Base-by-base conservation (phyloP, 192 early-diverging fungal species). In the Endogone sp. region DNA sequence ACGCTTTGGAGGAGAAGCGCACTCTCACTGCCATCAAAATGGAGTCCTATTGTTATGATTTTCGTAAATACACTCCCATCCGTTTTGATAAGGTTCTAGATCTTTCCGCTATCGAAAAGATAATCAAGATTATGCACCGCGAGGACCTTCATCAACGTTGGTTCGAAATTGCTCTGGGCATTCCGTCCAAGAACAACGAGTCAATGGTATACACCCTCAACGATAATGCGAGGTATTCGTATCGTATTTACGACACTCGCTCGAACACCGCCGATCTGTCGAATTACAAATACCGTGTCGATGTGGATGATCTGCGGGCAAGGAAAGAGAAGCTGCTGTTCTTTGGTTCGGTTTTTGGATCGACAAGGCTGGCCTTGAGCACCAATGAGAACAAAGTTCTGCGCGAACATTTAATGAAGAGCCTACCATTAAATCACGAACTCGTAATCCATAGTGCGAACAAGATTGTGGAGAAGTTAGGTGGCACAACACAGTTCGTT, bases 341-440 rank as follows among this genome's bases (percentile, higher is more conserved):
- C 24, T 76, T 86, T 56, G 82, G 80, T 2, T 83, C 84, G 1
- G 67, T 83, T 13, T 83, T 82, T 66, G 76, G 78, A 16, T 71
- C 80, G 4, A 71, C 67, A 3, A 67, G 84, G 2, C 60, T 86
- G 13, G 72, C 72, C n/a, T 68, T 80, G 20, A 70, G 79, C n/a
- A 59, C 72, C 6, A 54, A 75, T 16, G 62, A 68, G 10, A 75
- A 68, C 20, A 71, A 73, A 37, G 58, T 64, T 0, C 66, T 72
- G 65, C 65, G 37, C 1, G 24, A 60, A 60, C 59, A 28, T 23
- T 60, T 80, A 30, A 49, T 58, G 22, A 72, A 72, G 25, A 65
- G 71, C 25, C 63, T 77, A 37, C 71, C 71, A 13, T 26, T 77
- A 21, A 31, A 57, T 16, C 79, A 82, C 30, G 74, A 77, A 10